Conservation (phyloP, 1,284 basidiomycete genomes). For the Naganishia cerealis region DNA sequence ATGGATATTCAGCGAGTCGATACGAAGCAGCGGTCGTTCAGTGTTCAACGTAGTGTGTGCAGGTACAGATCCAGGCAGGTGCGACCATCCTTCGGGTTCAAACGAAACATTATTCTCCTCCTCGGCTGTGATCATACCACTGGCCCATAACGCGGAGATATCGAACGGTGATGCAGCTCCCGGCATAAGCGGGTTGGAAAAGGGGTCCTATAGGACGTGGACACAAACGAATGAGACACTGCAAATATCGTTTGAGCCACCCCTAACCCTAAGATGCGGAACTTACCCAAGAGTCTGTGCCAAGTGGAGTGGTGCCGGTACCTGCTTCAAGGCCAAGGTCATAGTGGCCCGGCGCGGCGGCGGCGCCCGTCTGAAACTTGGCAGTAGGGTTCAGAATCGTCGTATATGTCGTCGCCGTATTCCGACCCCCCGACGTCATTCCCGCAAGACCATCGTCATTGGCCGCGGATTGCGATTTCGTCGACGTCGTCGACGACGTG, state of each 20-base stretch:
- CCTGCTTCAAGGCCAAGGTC: constrained; percentile 32
- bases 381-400: constrained; percentile 35
- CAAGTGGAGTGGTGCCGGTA: constrained; percentile 18
- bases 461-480: neutral
- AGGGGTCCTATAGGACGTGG: constrained; percentile 4
- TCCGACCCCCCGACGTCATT: neutral
- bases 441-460: neutral
- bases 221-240: constrained; percentile 1
- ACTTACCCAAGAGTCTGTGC: constrained; percentile 25
- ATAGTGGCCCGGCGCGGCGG: constrained; percentile 21
- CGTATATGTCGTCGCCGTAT: constrained; percentile 18
- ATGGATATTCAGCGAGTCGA: constrained; percentile 37
- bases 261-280: neutral
- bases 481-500: constrained; percentile 14
- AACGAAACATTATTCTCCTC: constrained; percentile 40
- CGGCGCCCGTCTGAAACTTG: neutral
- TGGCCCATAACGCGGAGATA: constrained; percentile 35
- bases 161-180: constrained; percentile 31
- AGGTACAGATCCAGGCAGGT: constrained; percentile 29
- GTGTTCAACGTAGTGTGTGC: constrained; percentile 46
- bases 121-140: constrained; percentile 46
- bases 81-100: constrained; percentile 30
- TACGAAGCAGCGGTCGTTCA: constrained; percentile 49
- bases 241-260: neutral
- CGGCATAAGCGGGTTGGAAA: constrained; percentile 16